These are phyloP conservation scores for Parsonsia alboflavescens DNA, from an alignment of 257 asterid genomes.

Conservation along the genomic window DNA sequence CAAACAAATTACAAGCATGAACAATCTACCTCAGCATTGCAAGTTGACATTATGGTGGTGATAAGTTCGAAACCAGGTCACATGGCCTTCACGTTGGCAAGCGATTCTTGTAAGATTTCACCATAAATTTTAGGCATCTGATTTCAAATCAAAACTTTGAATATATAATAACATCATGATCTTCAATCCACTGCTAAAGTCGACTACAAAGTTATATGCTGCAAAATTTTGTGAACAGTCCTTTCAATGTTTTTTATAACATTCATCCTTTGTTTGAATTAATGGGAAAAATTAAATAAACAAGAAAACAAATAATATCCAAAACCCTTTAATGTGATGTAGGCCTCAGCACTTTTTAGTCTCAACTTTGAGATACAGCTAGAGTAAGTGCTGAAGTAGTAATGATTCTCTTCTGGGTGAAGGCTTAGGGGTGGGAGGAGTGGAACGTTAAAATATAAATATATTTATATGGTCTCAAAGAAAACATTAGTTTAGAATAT, in stretches of 20 bases:
- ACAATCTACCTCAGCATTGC: not conserved
- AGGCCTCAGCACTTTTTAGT: no score
- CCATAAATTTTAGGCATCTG: not conserved
- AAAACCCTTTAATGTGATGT: no score
- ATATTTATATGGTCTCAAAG: no score
- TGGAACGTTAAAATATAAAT: no score
- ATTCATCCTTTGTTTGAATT: not conserved
- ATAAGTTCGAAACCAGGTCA: not conserved
- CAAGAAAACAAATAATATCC: no score
- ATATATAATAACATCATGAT: not conserved
- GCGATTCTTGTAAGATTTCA: slow-evolving; percentile 10
- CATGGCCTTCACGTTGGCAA: slow-evolving; percentile 9
- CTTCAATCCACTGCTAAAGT: not conserved
- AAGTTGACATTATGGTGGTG: not conserved
- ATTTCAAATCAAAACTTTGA: slow-evolving; percentile 8
- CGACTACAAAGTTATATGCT: not conserved
- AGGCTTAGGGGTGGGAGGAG: no score
- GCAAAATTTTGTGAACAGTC: not conserved
- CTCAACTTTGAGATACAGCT: no score
- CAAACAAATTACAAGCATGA: no score
- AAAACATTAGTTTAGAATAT: no score
- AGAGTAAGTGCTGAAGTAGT: no score
- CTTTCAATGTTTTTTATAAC: not conserved
- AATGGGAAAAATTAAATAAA: no score
- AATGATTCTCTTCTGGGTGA: no score